These are phyloP conservation scores for Pistacia integerrima DNA, from an alignment of 345 rosid species.

Conservation along the genomic window DNA sequence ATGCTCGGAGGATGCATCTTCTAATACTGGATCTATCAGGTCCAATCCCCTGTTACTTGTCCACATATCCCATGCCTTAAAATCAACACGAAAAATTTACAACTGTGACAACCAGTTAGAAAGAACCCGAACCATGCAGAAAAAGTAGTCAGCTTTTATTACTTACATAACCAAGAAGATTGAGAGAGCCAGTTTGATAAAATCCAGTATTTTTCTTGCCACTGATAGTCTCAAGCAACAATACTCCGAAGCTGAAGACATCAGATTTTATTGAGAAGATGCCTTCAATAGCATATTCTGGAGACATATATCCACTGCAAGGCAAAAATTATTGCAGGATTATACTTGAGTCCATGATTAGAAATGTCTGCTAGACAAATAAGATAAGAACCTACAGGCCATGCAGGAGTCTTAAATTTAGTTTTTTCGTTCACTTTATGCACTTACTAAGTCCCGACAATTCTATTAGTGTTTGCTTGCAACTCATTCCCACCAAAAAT, in stretches of 20 bases:
- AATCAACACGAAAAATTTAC: too few species aligned
- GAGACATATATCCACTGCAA: conserved; percentile 9
- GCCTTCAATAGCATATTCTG: background rate
- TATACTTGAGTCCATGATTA: too few species aligned
- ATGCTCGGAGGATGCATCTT: background rate
- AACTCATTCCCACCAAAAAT: background rate
- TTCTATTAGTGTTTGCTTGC: background rate
- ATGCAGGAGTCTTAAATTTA: background rate
- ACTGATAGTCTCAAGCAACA: background rate
- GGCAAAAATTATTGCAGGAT: background rate
- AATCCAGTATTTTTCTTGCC: background rate
- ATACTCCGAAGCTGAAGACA: conserved; percentile 8
- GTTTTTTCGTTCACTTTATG: background rate
- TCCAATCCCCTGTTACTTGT: background rate
- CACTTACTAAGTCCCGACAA: conserved; percentile 8
- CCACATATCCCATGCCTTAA: conserved; percentile 12
- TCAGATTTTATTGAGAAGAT: background rate
- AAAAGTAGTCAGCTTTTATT: too few species aligned
- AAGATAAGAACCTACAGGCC: background rate
- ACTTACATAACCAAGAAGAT: background rate
- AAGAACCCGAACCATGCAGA: background rate
- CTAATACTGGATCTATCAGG: background rate
- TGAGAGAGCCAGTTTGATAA: background rate
- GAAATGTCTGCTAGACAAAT: too few species aligned
- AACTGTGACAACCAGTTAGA: background rate